Percentiles rank a stretch among this genome's conserved stretches.
These are phyloP conservation scores for Termitomyces sp. DNA, from an alignment of 768 basidiomycete species.

Conservation along the genomic window DNA sequence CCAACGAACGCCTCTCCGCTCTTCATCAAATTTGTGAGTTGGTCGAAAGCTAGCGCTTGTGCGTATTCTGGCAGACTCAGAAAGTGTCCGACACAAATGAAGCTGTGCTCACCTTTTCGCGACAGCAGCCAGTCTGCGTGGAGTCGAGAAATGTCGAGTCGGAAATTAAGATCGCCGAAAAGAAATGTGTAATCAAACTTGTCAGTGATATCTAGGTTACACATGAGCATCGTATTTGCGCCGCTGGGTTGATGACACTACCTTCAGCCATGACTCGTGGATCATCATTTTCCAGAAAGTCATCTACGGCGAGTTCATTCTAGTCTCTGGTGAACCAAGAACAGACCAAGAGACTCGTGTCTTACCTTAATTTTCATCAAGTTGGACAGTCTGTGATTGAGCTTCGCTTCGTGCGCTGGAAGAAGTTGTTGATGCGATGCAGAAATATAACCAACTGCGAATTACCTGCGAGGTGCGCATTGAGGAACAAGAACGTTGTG, in stretches of 20 bases:
- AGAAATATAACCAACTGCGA: not conserved
- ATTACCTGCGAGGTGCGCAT: conserved; percentile 83
- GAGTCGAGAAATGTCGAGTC: conserved; percentile 80
- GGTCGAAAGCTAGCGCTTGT: conserved; percentile 88
- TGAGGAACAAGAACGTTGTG: conserved; percentile 83
- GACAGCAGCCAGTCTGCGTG: conserved; percentile 95
- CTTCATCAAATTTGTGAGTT: conserved; percentile 73
- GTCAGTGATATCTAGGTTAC: conserved; percentile 65
- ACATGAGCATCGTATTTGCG: not conserved
- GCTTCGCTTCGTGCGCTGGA: conserved; percentile 70
- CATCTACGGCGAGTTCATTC: conserved; percentile 74
- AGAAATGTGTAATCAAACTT: conserved; percentile 87
- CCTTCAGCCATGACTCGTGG: conserved; percentile 69
- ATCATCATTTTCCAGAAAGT: conserved; percentile 63
- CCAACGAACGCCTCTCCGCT: conserved; percentile 65
- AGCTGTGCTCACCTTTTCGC: conserved; percentile 48
- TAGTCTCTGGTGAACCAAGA: conserved; percentile 19
- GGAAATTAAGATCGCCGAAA: conserved; percentile 89
- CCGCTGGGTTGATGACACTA: conserved; percentile 17
- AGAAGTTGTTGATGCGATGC: not conserved
- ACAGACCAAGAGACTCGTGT: not conserved
- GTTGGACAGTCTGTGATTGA: conserved; percentile 79
- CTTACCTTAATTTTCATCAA: conserved; percentile 81
- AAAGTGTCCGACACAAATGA: not conserved
- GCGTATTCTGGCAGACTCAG: conserved; percentile 52